Conservation (phyloP, 768 basidiomycete genomes). For the Tubosaeta sp. region DNA sequence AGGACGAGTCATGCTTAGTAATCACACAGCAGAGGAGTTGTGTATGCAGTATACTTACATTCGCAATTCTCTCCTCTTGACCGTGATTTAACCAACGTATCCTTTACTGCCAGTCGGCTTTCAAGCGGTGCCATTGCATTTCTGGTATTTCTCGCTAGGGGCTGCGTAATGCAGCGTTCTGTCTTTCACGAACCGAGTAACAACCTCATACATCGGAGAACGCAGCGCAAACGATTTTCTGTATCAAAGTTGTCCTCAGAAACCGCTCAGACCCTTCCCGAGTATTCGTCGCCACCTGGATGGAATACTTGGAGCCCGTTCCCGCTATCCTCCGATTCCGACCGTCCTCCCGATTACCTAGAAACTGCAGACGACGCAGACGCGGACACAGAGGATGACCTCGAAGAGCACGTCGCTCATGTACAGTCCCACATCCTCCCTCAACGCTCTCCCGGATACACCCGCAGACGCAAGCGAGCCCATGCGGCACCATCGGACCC, state of each 20-base stretch:
- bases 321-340: conserved; percentile 39
- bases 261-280: conserved; percentile 60
- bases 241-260: conserved; percentile 59
- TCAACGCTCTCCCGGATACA: conserved; percentile 23
- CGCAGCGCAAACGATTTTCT: conserved; percentile 57
- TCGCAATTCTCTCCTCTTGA: conserved; percentile 2
- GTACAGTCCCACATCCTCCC: conserved; percentile 32
- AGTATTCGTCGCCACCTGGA: conserved; percentile 46
- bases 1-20: conserved; percentile 23
- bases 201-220: conserved; percentile 25
- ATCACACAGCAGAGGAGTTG: conserved; percentile 2
- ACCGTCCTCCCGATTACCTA: conserved; percentile 71
- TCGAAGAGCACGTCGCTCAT: conserved; percentile 18
- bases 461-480: conserved; percentile 27
- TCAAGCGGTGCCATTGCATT: conserved; percentile 6
- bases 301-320: conserved; percentile 12
- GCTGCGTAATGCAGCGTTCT: conserved; percentile 14
- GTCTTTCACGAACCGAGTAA: conserved; percentile 9
- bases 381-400: conserved; percentile 52
- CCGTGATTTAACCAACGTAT: conserved; percentile 4
- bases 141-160: background rate
- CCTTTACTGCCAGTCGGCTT: conserved; percentile 5
- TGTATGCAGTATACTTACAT: background rate
- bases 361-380: conserved; percentile 77
- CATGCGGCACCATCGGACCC: conserved; percentile 39